A percentile compares a stretch with the other conserved stretches of the same genome.
phyloP scores from a whole-genome alignment of 139 green algal species.

The Trebouxia sp. region DNA sequence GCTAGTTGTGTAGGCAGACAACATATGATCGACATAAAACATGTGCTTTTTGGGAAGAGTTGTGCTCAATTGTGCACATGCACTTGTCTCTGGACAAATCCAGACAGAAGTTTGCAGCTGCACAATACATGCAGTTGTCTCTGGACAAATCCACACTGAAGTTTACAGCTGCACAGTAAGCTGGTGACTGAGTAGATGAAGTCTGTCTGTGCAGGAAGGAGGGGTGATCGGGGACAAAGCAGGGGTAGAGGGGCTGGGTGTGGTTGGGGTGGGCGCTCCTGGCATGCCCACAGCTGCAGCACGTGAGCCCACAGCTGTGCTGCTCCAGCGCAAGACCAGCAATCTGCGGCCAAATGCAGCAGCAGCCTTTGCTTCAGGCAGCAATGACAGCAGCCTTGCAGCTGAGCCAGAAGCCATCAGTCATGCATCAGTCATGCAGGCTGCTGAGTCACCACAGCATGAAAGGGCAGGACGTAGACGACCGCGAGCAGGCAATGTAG shows the following conservation, averaged over 20 bases:
- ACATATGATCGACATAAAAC: too few species aligned
- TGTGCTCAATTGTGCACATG: too few species aligned
- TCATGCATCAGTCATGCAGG: neutral
- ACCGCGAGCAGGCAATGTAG: neutral
- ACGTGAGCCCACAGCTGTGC: constrained; percentile 14
- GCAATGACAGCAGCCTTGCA: neutral
- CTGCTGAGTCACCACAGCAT: neutral
- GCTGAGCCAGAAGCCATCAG: neutral
- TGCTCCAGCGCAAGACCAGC: neutral
- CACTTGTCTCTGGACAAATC: too few species aligned
- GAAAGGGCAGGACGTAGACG: neutral
- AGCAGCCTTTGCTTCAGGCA: neutral
- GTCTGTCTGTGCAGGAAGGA: neutral
- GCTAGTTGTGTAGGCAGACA: too few species aligned
- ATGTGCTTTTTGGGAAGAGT: too few species aligned
- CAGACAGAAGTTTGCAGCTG: too few species aligned
- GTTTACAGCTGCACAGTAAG: too few species aligned
- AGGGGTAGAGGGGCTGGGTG: neutral
- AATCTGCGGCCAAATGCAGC: neutral
- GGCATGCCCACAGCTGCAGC: constrained; percentile 22
- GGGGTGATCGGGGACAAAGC: neutral
- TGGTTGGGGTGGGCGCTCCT: neutral
- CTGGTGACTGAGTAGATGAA: neutral
- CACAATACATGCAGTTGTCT: too few species aligned
- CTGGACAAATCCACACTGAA: too few species aligned